Percentiles rank a stretch among this genome's conserved stretches.
Evolutionary conservation across 495 filamentous ascomycete genomes (phyloP).

Genomic region (Podospora australis): DNA sequence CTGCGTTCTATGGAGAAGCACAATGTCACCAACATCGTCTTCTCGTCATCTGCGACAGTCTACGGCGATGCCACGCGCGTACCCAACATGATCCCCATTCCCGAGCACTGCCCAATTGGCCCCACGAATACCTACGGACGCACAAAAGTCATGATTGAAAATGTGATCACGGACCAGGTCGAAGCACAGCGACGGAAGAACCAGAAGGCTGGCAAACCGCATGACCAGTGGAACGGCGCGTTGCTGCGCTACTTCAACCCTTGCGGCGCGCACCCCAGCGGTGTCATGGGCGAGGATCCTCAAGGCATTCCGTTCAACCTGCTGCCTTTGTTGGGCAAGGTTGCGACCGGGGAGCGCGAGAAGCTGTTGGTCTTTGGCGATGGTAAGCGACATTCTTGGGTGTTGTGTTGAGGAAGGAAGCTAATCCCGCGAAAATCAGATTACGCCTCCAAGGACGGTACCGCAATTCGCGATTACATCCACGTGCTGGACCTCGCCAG

Average conservation of each 20-base stretch:
- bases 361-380: slow-evolving; percentile 93
- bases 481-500: slow-evolving; percentile 86
- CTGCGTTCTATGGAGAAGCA: slow-evolving; percentile 80
- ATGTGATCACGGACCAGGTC: slow-evolving; percentile 83
- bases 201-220: slow-evolving; percentile 69
- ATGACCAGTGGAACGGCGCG: slow-evolving; percentile 85
- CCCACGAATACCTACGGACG: slow-evolving; percentile 96
- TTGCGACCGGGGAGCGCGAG: slow-evolving; percentile 89
- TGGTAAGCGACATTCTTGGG: too few species aligned
- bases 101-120: slow-evolving; percentile 89
- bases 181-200: slow-evolving; percentile 78
- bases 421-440: slow-evolving; percentile 47
- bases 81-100: slow-evolving; percentile 97
- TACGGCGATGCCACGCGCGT: slow-evolving; percentile 97
- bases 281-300: slow-evolving; percentile 98
- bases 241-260: slow-evolving; percentile 97
- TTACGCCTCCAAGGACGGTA: slow-evolving; percentile 80
- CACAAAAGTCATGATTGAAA: slow-evolving; percentile 89
- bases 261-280: slow-evolving; percentile 86
- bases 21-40: slow-evolving; percentile 94
- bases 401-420: too few species aligned
- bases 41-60: slow-evolving; percentile 92
- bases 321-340: slow-evolving; percentile 87
- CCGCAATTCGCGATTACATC: slow-evolving; percentile 65
- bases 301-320: slow-evolving; percentile 95